Evolutionary conservation across 148 eudicot genomes (phyloP).

Genomic region (Hydrangea macrophylla): DNA sequence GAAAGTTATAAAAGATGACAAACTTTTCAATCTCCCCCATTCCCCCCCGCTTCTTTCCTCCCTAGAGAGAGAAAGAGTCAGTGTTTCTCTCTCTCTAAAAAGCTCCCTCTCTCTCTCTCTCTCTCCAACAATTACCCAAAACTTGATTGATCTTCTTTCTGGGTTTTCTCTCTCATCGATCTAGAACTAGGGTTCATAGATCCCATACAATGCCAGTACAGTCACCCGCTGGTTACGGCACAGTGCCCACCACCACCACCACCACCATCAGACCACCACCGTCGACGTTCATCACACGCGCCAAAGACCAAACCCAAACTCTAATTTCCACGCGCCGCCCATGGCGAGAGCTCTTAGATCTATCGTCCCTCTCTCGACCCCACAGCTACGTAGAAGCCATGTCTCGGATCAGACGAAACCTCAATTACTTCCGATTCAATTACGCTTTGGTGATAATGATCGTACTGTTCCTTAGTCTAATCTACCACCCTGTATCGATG

Average conservation of each 20-base stretch:
- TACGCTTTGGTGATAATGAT: constrained; percentile 47
- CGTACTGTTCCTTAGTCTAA: constrained; percentile 56
- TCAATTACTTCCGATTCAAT: constrained; percentile 58
- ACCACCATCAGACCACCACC: constrained; percentile 7
- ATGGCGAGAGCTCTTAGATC: constrained; percentile 54
- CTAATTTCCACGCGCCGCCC: constrained; percentile 52
- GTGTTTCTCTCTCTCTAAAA: too few relatives aligned
- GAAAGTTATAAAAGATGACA: too few relatives aligned
- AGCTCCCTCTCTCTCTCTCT: too few relatives aligned
- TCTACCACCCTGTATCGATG: constrained; percentile 66
- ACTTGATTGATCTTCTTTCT: too few relatives aligned
- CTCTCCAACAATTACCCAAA: too few relatives aligned
- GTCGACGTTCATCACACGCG: constrained; percentile 36
- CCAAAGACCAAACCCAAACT: constrained; percentile 31
- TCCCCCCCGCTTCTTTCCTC: too few relatives aligned
- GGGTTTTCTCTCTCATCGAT: not conserved
- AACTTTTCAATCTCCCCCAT: too few relatives aligned
- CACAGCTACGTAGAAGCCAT: constrained; percentile 42
- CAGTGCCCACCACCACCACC: constrained; percentile 29
- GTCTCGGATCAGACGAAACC: constrained; percentile 50
- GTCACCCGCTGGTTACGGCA: constrained; percentile 27
- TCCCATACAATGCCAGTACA: constrained; percentile 16
- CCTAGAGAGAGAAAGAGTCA: not conserved
- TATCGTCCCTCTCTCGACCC: constrained; percentile 45
- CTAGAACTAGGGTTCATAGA: not conserved